Conservation (phyloP, 352 stramenopile species). For the Phytophthora palmivora region DNA sequence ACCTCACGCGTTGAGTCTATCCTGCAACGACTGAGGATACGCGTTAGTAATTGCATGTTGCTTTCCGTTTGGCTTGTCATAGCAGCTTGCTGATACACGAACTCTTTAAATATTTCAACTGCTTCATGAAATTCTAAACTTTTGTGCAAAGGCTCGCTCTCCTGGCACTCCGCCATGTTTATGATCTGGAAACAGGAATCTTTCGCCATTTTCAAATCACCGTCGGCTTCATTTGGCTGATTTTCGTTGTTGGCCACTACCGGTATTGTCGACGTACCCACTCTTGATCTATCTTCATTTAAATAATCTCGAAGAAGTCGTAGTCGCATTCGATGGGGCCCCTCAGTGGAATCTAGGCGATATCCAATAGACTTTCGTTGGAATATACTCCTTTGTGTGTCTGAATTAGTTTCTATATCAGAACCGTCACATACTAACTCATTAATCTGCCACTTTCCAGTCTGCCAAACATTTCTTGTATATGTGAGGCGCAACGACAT, state of each 20-base stretch:
- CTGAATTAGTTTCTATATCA: background rate
- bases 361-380: conserved; percentile 49
- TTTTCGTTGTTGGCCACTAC: background rate
- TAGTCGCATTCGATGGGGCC: conserved; percentile 57
- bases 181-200: background rate
- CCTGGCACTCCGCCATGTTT: background rate
- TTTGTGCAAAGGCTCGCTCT: conserved; percentile 30
- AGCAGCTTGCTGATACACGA: conserved; percentile 11
- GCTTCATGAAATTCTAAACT: conserved; percentile 65
- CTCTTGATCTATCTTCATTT: conserved; percentile 1
- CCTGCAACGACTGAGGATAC: conserved; percentile 31
- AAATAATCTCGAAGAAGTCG: conserved; percentile 52
- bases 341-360: conserved; percentile 57
- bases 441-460: conserved; percentile 37
- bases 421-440: background rate
- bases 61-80: background rate
- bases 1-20: conserved; percentile 22
- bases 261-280: background rate
- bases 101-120: conserved; percentile 56
- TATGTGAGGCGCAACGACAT: conserved; percentile 40
- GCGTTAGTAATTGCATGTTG: conserved; percentile 9
- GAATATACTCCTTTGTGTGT: conserved; percentile 49
- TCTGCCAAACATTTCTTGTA: conserved; percentile 57
- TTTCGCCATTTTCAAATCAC: background rate
- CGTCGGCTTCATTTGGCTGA: background rate